These are phyloP conservation scores for Starmerella tilneyi DNA, from an alignment of 805 yeast species.

Conservation along the genomic window DNA sequence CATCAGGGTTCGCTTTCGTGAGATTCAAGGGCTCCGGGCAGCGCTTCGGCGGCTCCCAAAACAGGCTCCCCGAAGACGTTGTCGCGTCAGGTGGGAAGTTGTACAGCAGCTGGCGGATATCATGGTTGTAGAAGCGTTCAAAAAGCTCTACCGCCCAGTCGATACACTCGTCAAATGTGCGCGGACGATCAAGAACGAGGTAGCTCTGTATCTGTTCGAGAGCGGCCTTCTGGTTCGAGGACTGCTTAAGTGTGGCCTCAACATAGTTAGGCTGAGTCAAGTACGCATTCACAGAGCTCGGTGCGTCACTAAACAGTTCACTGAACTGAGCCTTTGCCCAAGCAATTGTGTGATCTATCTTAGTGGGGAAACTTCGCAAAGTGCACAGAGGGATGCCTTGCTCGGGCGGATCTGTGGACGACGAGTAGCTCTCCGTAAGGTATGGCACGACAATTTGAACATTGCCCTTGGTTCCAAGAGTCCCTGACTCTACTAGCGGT, in stretches of 20 bases:
- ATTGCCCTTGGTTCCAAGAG: conserved; percentile 96
- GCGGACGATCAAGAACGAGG: conserved; percentile 71
- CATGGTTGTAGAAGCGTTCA: conserved; percentile 73
- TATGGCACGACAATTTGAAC: conserved; percentile 93
- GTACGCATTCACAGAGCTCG: conserved; percentile 86
- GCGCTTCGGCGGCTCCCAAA: conserved; percentile 97
- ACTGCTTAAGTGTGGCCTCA: conserved; percentile 80
- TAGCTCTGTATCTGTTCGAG: conserved; percentile 63
- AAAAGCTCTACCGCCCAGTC: conserved; percentile 90
- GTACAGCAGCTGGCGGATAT: conserved; percentile 78
- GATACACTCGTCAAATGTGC: conserved; percentile 84
- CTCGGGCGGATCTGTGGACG: conserved; percentile 98
- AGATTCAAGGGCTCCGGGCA: conserved; percentile 82
- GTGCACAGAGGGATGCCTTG: conserved; percentile 96
- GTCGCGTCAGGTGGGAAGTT: conserved; percentile 92
- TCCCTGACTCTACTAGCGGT: conserved; percentile 90
- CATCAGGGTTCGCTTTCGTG: conserved; percentile 65
- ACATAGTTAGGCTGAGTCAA: conserved; percentile 86
- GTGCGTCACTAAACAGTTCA: conserved; percentile 81
- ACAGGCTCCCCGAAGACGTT: conserved; percentile 82
- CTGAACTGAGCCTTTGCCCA: conserved; percentile 96
- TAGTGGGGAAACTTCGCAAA: conserved; percentile 91
- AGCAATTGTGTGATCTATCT: conserved; percentile 97
- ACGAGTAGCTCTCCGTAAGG: conserved; percentile 89
- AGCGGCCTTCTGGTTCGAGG: conserved; percentile 81